phyloP scores from a whole-genome alignment of 2,329 filamentous ascomycete genomes.

The Talaromyces funiculosus region DNA sequence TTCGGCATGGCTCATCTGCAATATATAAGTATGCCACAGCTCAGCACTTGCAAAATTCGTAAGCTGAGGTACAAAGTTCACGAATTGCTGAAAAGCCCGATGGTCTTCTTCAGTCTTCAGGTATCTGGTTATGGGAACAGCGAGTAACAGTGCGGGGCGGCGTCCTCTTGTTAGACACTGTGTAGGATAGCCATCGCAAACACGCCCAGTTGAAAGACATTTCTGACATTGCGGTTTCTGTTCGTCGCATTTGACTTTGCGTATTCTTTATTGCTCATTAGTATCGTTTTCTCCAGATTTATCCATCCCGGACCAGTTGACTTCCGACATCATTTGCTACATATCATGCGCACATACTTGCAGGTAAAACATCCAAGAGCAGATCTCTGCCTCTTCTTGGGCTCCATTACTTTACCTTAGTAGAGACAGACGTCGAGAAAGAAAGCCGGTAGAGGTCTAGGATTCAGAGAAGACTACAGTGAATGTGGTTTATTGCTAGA shows the following conservation, averaged over 20 bases:
- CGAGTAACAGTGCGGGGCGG: not conserved
- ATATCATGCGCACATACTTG: conserved; percentile 1
- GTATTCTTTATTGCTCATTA: conserved; percentile 3
- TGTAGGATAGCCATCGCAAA: conserved; percentile 9
- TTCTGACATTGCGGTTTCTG: conserved; percentile 8
- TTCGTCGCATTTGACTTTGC: conserved; percentile 12
- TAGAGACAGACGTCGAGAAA: not conserved
- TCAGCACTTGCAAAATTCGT: conserved; percentile 3
- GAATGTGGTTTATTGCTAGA: no score
- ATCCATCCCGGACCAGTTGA: not conserved
- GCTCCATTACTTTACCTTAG: not conserved
- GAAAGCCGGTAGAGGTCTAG: no score
- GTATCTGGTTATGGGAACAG: conserved; percentile 3
- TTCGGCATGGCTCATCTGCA: conserved; percentile 9
- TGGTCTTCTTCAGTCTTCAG: not conserved
- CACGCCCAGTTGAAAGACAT: conserved; percentile 6
- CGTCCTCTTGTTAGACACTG: not conserved
- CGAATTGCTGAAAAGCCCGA: conserved; percentile 1
- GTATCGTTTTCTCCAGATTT: not conserved
- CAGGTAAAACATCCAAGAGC: conserved; percentile 7
- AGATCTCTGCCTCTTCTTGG: not conserved
- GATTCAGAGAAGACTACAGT: not conserved
- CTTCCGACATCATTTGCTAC: no score
- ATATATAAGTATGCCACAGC: conserved; percentile 6
- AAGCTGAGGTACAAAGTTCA: not conserved